Conservation (phyloP, 2,329 filamentous ascomycete genomes). For the Aureobasidium melanogenum region DNA sequence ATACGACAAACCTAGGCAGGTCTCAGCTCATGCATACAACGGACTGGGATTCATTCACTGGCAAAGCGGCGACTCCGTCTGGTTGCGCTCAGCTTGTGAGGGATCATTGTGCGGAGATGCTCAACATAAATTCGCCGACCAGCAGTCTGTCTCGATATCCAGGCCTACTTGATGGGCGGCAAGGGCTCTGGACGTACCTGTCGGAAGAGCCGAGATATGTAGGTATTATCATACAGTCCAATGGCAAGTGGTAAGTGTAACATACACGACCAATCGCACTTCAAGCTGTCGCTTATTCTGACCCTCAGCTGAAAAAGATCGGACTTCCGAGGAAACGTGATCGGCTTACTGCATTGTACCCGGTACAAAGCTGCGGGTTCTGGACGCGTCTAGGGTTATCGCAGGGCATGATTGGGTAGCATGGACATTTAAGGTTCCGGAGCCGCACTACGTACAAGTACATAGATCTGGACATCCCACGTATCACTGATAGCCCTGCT, state of each 20-base stretch:
- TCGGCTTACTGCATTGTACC: neutral
- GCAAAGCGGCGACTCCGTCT: neutral
- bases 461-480: neutral
- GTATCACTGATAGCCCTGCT: neutral
- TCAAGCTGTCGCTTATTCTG: too few relatives aligned
- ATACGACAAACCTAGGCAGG: neutral
- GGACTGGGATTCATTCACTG: neutral
- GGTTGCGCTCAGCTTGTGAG: neutral
- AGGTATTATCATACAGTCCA: too few relatives aligned
- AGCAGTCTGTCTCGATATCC: neutral
- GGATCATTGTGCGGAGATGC: neutral
- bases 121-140: neutral
- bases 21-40: neutral
- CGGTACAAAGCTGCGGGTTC: neutral
- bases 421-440: neutral
- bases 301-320: neutral
- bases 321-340: neutral
- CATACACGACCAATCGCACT: too few relatives aligned
- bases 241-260: too few relatives aligned
- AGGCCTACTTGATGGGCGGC: neutral
- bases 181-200: neutral
- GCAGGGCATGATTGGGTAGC: neutral
- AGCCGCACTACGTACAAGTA: neutral
- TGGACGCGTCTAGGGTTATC: neutral
- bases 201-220: neutral